A percentile compares a stretch with the other conserved stretches of the same genome.
Conservation (phyloP, 345 rosid genomes). For the Corchorus capsularis region DNA sequence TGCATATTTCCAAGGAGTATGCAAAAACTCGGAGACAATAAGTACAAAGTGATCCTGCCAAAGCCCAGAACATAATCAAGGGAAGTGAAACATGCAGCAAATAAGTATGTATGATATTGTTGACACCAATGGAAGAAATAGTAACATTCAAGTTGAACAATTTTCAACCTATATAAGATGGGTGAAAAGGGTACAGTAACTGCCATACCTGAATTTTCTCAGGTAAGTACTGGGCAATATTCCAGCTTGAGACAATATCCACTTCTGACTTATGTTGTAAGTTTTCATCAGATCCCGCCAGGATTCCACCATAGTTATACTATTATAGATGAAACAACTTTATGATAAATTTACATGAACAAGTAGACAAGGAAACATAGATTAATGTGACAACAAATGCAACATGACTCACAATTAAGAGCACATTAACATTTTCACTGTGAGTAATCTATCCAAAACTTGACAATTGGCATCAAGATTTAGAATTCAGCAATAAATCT, state of each 20-base stretch:
- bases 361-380: slow-evolving; percentile 2
- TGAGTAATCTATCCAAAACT: slow-evolving; percentile 9
- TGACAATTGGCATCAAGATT: slow-evolving; percentile 1
- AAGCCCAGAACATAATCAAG: slow-evolving; percentile 24
- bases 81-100: neutral
- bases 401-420: slow-evolving; percentile 3
- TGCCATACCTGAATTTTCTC: slow-evolving; percentile 71
- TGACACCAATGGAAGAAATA: neutral
- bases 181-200: neutral
- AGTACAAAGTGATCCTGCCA: slow-evolving; percentile 81
- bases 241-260: slow-evolving; percentile 90
- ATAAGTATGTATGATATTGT: neutral
- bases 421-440: slow-evolving; percentile 8
- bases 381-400: neutral
- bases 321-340: slow-evolving; percentile 27
- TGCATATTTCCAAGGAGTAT: slow-evolving; percentile 83
- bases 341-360: neutral
- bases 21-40: slow-evolving; percentile 81
- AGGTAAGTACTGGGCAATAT: slow-evolving; percentile 72
- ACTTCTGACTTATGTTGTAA: slow-evolving; percentile 55
- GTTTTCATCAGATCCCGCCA: slow-evolving; percentile 55
- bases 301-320: slow-evolving; percentile 92
- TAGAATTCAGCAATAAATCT: neutral
- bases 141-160: neutral
- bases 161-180: neutral